Base-by-base conservation (phyloP, 192 early-diverging fungal genomes). In the Neocallimastix lanati region DNA sequence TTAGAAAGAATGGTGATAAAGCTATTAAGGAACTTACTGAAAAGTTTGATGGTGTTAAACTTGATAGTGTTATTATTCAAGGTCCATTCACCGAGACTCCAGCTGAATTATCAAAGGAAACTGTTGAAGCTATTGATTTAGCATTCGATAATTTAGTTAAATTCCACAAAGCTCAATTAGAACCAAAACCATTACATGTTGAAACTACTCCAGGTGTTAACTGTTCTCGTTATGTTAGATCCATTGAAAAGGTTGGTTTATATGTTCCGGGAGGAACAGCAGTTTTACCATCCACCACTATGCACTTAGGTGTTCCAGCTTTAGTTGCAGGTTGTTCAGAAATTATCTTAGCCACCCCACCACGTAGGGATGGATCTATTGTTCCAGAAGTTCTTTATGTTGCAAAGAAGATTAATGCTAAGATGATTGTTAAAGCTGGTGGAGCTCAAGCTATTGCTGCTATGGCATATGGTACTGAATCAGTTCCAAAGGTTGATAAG, bases 201-300 rank as follows among this genome's bases (percentile, higher is more conserved):
- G 96, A 98, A 85, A 99, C 98, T 11, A 98, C 97, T 95, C 96
- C 96, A 16, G 98, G 98, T 36, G 94, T 99, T 28, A 86, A 86
- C n/a, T 99, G 98, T 86, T 90, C 92, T 76, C 91, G 98, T 36
- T 96, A 96, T 86, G 90, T 90, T 77, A 89, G 96, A 27, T 94
- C 98, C 13, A 99, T 99, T 83, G 96, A 98, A 84, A 86, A 90
- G 27, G 97, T 99, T 82, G 98, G 98, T 12, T 85, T 99, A 76
- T 99, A 99, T 82, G 95, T 99, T 27, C 98, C 98, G 21, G 98
- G 98, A 37, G 98, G 98, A 13, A 94, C 98, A 13, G 98, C 98
- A 0, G 95, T 98, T 25, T 87, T 99, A 50, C 98, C 98, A 14
- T 96, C 95, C 14, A 94, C 94, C 13, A 91, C 98, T 28, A 85